Evolutionary conservation across 2,329 filamentous ascomycete genomes (phyloP), one percentile per base, ranked within the genome.

Genomic region (Penicillium sp.): DNA sequence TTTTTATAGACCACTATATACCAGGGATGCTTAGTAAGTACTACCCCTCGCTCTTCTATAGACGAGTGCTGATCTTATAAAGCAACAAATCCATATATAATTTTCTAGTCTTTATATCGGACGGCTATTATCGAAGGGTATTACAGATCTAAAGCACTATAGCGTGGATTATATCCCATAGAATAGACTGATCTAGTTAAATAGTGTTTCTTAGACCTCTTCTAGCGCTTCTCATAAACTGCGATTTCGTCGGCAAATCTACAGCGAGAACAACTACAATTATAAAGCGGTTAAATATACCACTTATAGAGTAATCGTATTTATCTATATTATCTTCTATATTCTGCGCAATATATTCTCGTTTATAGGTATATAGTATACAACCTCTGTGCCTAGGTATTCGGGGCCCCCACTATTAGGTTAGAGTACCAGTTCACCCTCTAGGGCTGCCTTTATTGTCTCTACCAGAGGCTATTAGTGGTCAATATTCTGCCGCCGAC

Each of bases 1-100:
- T n/a, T n/a, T n/a, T n/a, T n/a, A n/a, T n/a, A 31, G 48, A 59
- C 31, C 36, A 54, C 21, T 59, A 59, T 48, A 16, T 51, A 14
- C 49, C 50, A 3, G 10, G 33, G 10, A 56, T 51, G 25, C 30
- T 45, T 36, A 13, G 43, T 50, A 7, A n/a, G n/a, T 45, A 5
- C 16, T 1, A 25, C n/a, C 20, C 17, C 1, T 3, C 13, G 20
- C 28, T n/a, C 28, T 4, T 23, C 27, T 20, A 4, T 7, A 27
- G 20, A 7, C 29, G 9, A 15, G 36, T 44, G 11, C 10, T 34
- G 16, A n/a, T 27, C 16, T 33, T n/a, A n/a, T n/a, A n/a, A n/a
- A 43, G 41, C 11, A 1, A 31, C 18, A 9, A 36, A 37, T 3
- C 40, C 40, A 3, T 3, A 5, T 1, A 16, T 27, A 0, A 39